Conservation (phyloP, 306 rosid species). For the Cajanus cajan region DNA sequence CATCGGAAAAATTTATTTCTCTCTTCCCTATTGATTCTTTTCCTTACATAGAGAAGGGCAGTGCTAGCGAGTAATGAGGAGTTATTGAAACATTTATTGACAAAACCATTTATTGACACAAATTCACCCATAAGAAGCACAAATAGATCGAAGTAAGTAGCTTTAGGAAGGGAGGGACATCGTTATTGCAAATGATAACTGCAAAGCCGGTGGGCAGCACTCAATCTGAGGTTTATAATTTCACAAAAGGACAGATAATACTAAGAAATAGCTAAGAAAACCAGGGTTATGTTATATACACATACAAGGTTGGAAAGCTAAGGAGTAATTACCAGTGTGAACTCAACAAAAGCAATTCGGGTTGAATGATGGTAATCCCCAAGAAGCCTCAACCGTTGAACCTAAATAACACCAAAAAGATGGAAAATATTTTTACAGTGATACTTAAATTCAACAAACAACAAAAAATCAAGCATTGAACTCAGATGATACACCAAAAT, state of each 20-base stretch:
- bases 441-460: slow-evolving; percentile 17
- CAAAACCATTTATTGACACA: not conserved
- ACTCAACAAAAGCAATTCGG: slow-evolving; percentile 94
- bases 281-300: not conserved
- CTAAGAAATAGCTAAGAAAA: not conserved
- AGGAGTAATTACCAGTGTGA: slow-evolving; percentile 58
- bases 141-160: not conserved
- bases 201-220: slow-evolving; percentile 10
- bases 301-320: slow-evolving; percentile 7
- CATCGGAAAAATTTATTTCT: not conserved
- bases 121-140: not conserved
- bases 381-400: slow-evolving; percentile 91
- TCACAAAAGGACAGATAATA: slow-evolving; percentile 4
- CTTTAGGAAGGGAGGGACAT: not conserved
- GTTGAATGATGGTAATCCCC: slow-evolving; percentile 98
- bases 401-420: slow-evolving; percentile 49
- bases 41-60: not conserved
- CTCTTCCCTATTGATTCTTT: not conserved
- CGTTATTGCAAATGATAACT: not conserved
- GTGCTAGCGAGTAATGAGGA: not conserved
- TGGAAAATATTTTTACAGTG: slow-evolving; percentile 11
- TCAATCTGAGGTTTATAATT: not conserved
- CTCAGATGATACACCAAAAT: slow-evolving; percentile 33
- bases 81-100: not conserved
- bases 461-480: slow-evolving; percentile 54